phyloP scores from a whole-genome alignment of 2,329 filamentous ascomycete species.

The Apiospora aurea region DNA sequence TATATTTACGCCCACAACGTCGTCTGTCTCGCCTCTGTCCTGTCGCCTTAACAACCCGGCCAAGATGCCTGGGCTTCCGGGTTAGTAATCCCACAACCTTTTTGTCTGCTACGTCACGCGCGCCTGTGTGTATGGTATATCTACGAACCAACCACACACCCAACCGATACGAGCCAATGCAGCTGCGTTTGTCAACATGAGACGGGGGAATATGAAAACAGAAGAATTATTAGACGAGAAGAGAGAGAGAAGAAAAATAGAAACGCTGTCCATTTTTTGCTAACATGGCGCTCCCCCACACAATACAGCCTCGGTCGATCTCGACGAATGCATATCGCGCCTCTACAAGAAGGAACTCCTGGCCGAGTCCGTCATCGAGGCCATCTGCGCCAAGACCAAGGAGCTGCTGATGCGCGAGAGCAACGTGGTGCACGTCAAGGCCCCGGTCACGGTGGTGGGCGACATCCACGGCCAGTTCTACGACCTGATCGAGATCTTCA shows the following conservation, averaged over 20 bases:
- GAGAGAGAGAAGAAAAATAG: background rate
- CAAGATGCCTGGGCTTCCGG: constrained; percentile 65
- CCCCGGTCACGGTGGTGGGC: constrained; percentile 95
- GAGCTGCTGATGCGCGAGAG: constrained; percentile 99
- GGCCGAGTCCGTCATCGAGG: constrained; percentile 97
- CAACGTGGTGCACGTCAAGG: constrained; percentile 96
- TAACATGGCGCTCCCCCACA: background rate
- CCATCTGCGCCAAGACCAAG: constrained; percentile 98
- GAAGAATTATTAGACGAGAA: background rate
- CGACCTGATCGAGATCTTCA: constrained; percentile 98
- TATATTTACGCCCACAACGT: constrained; percentile 22
- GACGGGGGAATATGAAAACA: background rate
- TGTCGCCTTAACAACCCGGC: constrained; percentile 26
- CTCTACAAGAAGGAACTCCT: constrained; percentile 97
- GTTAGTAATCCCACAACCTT: constrained; percentile 46
- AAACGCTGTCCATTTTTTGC: background rate
- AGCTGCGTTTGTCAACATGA: background rate
- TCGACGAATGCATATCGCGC: constrained; percentile 97
- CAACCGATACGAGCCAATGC: background rate
- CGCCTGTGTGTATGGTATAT: background rate
- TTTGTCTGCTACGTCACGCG: constrained; percentile 15
- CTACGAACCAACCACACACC: background rate
- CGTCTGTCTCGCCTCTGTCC: background rate
- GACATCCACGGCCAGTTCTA: constrained; percentile 99
- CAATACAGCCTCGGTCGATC: constrained; percentile 83